A percentile compares a stretch with the other conserved stretches of the same genome.
Evolutionary conservation across 1,284 basidiomycete genomes (phyloP).

Genomic region (Tilletia caries): DNA sequence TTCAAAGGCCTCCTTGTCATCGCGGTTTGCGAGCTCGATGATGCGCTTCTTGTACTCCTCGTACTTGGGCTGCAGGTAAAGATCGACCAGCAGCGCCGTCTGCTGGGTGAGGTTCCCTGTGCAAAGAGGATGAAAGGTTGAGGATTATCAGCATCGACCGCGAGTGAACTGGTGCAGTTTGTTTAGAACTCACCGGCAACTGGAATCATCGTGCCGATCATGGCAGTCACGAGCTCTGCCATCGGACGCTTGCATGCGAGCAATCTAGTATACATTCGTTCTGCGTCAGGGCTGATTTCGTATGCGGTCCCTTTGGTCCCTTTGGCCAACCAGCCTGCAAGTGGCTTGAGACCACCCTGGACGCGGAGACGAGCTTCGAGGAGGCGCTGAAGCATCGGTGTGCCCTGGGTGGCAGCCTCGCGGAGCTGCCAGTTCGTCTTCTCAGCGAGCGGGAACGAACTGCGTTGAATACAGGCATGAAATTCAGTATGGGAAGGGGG

Average conservation of each 20-base stretch:
- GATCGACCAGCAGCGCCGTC: conserved; percentile 22
- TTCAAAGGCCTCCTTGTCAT: conserved; percentile 20
- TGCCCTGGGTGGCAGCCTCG: conserved; percentile 15
- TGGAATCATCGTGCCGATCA: conserved; percentile 21
- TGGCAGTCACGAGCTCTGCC: conserved; percentile 12
- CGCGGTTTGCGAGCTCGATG: conserved; percentile 19
- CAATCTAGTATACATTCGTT: conserved; percentile 20
- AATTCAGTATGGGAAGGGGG: too few relatives aligned
- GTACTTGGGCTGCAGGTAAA: conserved; percentile 20
- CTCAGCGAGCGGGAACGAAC: conserved; percentile 61
- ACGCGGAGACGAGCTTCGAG: conserved; percentile 20
- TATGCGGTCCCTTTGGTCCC: conserved; percentile 17
- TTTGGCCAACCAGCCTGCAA: conserved; percentile 23
- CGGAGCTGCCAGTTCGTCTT: conserved; percentile 26
- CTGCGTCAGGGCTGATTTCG: conserved; percentile 19
- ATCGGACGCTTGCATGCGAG: conserved; percentile 4
- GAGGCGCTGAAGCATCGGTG: conserved; percentile 14
- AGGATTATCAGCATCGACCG: too few relatives aligned
- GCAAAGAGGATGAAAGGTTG: too few relatives aligned
- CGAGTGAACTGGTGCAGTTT: too few relatives aligned
- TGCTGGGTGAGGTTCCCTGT: conserved; percentile 24
- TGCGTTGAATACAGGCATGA: too few relatives aligned
- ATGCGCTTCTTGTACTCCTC: conserved; percentile 21
- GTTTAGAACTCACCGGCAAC: conserved; percentile 14
- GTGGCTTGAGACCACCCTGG: conserved; percentile 16